These are phyloP conservation scores for Talaromyces pinophilus DNA, from an alignment of 2,329 filamentous ascomycete species.

Conservation along the genomic window DNA sequence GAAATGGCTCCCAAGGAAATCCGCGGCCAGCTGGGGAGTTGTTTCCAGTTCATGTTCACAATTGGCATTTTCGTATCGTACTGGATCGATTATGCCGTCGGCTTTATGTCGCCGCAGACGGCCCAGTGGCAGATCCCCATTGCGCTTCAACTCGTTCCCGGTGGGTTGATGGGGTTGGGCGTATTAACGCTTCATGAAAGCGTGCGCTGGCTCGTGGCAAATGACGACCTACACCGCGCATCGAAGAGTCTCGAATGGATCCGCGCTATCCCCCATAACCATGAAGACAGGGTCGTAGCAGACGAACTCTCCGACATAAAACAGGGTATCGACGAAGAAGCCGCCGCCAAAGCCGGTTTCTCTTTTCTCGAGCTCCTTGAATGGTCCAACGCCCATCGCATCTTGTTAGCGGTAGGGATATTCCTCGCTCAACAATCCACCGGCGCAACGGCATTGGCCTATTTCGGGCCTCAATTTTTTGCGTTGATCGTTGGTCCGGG, in stretches of 20 bases:
- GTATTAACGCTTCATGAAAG: conserved; percentile 54
- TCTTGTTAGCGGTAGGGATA: conserved; percentile 49
- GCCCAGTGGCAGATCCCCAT: conserved; percentile 60
- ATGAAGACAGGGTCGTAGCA: conserved; percentile 27
- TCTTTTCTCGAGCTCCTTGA: conserved; percentile 49
- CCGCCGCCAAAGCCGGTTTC: conserved; percentile 49
- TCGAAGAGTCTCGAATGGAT: conserved; percentile 55
- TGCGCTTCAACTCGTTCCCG: conserved; percentile 54
- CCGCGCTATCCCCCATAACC: conserved; percentile 45
- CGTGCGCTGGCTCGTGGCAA: conserved; percentile 53
- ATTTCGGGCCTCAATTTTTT: conserved; percentile 59
- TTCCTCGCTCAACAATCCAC: conserved; percentile 58
- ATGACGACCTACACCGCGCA: conserved; percentile 49
- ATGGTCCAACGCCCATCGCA: conserved; percentile 47
- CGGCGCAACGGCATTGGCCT: conserved; percentile 57
- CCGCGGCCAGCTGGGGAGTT: conserved; percentile 52
- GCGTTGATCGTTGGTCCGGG: conserved; percentile 52
- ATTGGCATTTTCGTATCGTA: conserved; percentile 55
- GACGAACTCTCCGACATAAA: conserved; percentile 56
- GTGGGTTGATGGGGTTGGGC: conserved; percentile 51
- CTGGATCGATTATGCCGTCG: conserved; percentile 55
- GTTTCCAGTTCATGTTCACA: conserved; percentile 56
- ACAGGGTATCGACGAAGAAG: conserved; percentile 50
- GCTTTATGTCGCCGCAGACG: conserved; percentile 32
- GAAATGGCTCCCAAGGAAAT: conserved; percentile 52